Base-by-base conservation (phyloP, 2,329 filamentous ascomycete species). In the Helotiales sp. region DNA sequence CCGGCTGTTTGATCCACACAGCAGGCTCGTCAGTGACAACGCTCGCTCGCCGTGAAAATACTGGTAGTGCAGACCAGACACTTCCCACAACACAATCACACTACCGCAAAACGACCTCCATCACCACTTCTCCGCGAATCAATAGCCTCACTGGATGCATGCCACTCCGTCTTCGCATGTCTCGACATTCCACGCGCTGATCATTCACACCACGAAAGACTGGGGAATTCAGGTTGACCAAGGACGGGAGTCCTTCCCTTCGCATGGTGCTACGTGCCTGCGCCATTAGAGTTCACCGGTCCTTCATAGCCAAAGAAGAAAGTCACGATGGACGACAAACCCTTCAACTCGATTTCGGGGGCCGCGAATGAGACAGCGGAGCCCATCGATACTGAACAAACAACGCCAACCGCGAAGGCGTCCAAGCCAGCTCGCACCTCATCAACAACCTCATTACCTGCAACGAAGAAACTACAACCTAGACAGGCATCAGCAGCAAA, bases 401-500 rank as follows among this genome's bases (percentile, higher is more conserved):
- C 40, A 13, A 25, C 36, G n/a, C 47, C 50, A 34, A 44, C 60
- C 8, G 52, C 53, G 5, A 58, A 50, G 27, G 42, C 52, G 40
- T 36, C 58, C 4, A 67, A 53, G 49, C 47, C 52, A 13, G 47
- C 29, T 22, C 67, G 65, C 60, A 61, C 68, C 25, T 59, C 65
- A 40, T 67, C 66, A 15, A 58, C 57, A 44, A 57, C 66, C 46
- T 66, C 65, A 44, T 50, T 60, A 50, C 49, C 58, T 15, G 47
- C 66, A 48, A 52, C 65, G 51, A 70, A 63, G 57, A 69, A 66
- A 55, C 31, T 67, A 44, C 67, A 63, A 53, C 55, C 65, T 24
- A 64, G 63, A 52, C 61, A 67, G 53, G 48, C 72, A 5, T 78
- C 77, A 8, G 69, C 74, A 19, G 69, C 74, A 44, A 76, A 73